Conservation (phyloP, 108 stramenopile genomes). For the Skeletonema grethae region DNA sequence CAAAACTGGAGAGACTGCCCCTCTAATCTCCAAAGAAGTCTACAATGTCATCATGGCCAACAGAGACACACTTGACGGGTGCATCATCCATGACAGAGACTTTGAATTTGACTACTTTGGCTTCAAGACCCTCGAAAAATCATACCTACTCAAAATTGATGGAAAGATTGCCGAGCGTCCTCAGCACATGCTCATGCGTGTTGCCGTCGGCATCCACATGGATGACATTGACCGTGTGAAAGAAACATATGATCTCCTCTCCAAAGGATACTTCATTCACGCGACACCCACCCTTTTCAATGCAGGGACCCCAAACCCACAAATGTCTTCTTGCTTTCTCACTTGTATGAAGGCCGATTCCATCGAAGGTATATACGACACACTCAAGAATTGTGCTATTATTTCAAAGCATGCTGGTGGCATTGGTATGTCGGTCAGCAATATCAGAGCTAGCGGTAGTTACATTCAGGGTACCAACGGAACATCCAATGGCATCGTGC, state of each 20-base stretch:
- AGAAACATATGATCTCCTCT: constrained; percentile 97
- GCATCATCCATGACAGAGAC: constrained; percentile 91
- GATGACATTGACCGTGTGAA: constrained; percentile 88
- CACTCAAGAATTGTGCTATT: constrained; percentile 97
- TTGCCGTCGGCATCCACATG: constrained; percentile 97
- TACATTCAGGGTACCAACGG: constrained; percentile 99
- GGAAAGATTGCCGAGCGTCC: constrained; percentile 94
- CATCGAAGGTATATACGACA: constrained; percentile 99
- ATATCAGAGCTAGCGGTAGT: constrained; percentile 90
- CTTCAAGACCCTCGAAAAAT: constrained; percentile 99
- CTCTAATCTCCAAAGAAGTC: constrained; percentile 79
- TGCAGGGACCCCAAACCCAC: constrained; percentile 95
- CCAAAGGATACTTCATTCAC: constrained; percentile 96
- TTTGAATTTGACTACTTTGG: constrained; percentile 99
- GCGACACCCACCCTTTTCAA: constrained; percentile 99
- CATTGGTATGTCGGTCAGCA: constrained; percentile 95
- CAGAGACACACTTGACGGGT: constrained; percentile 82
- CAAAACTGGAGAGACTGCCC: constrained; percentile 89
- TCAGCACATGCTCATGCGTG: constrained; percentile 96
- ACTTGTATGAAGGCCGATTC: constrained; percentile 96
- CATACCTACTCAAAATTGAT: constrained; percentile 93
- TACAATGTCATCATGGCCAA: constrained; percentile 89
- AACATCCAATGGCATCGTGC: constrained; percentile 98
- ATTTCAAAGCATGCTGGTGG: constrained; percentile 99
- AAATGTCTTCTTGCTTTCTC: constrained; percentile 98